Evolutionary conservation across 1,284 basidiomycete genomes (phyloP).

Genomic region (Thelephora terrestris): DNA sequence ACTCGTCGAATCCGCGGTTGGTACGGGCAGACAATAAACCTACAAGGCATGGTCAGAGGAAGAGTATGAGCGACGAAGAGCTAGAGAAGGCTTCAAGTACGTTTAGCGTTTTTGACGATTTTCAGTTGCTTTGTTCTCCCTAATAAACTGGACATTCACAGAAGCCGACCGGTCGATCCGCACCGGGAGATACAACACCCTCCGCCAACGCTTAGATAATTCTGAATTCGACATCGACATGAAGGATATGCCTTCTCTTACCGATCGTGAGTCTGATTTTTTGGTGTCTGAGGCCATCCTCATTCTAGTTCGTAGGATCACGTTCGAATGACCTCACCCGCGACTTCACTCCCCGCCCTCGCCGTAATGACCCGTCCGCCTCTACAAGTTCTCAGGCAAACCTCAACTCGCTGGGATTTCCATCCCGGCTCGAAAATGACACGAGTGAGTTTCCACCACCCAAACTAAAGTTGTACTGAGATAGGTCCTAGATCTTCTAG

Average conservation of each 20-base stretch:
- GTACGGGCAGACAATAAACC: slow-evolving; percentile 32
- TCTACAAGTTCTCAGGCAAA: slow-evolving; percentile 34
- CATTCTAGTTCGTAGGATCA: slow-evolving; percentile 3
- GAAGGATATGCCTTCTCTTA: slow-evolving; percentile 8
- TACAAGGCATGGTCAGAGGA: slow-evolving; percentile 38
- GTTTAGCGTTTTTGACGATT: slow-evolving; percentile 27
- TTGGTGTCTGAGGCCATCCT: no score
- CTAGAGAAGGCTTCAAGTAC: slow-evolving; percentile 42
- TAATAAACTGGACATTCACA: slow-evolving; percentile 1
- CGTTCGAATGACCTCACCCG: slow-evolving; percentile 15
- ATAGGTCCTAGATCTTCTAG: slow-evolving; percentile 45
- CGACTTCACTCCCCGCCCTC: slow-evolving; percentile 29
- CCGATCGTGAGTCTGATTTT: slow-evolving; percentile 16
- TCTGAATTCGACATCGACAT: slow-evolving; percentile 4
- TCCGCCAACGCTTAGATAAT: slow-evolving; percentile 18
- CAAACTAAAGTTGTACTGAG: slow-evolving; percentile 1
- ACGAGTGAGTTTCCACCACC: slow-evolving; percentile 38
- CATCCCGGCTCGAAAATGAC: slow-evolving; percentile 40
- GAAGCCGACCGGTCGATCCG: slow-evolving; percentile 14
- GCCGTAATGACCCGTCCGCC: slow-evolving; percentile 30
- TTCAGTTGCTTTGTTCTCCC: not conserved
- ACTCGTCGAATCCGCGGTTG: slow-evolving; percentile 36
- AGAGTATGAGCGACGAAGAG: slow-evolving; percentile 62
- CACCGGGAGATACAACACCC: slow-evolving; percentile 16
- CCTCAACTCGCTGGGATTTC: slow-evolving; percentile 52